phyloP scores from a whole-genome alignment of 2,329 filamentous ascomycete genomes.

The Cercospora janseana region DNA sequence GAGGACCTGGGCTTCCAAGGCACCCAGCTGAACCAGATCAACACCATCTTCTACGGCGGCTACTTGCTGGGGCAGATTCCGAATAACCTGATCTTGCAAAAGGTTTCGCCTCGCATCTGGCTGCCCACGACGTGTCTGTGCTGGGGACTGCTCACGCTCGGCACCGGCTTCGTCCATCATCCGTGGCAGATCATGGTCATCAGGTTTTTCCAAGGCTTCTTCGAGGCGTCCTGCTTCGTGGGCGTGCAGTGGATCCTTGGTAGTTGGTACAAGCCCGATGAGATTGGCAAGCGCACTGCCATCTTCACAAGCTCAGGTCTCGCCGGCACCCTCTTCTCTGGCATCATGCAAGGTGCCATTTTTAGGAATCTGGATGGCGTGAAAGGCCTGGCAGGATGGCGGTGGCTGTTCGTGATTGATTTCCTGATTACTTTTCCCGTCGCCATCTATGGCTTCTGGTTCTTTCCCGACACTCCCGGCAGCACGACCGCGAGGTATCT shows the following conservation, averaged over 20 bases:
- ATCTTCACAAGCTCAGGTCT: conserved; percentile 61
- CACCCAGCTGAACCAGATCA: conserved; percentile 49
- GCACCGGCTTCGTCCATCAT: conserved; percentile 52
- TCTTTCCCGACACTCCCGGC: conserved; percentile 54
- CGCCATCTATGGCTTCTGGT: conserved; percentile 54
- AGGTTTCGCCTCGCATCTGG: conserved; percentile 61
- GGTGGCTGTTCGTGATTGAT: conserved; percentile 60
- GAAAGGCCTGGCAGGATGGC: conserved; percentile 55
- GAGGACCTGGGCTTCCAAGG: conserved; percentile 52
- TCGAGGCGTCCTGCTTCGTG: conserved; percentile 33
- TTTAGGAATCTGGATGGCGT: conserved; percentile 47
- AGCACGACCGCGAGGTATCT: conserved; percentile 52
- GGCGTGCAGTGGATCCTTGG: conserved; percentile 33
- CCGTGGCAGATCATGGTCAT: conserved; percentile 60
- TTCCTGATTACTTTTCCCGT: conserved; percentile 57
- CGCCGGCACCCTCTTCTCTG: conserved; percentile 61
- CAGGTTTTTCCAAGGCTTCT: conserved; percentile 47
- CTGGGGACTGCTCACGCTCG: conserved; percentile 60
- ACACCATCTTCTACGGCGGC: conserved; percentile 37
- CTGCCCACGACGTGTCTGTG: conserved; percentile 46
- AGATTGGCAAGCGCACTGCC: conserved; percentile 58
- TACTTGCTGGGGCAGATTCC: conserved; percentile 60
- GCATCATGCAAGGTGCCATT: conserved; percentile 60
- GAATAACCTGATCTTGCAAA: conserved; percentile 61
- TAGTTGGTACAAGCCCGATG: conserved; percentile 30